Evolutionary conservation across 352 stramenopile species (phyloP), one percentile per base, ranked within the genome.

Genomic region (Globisporangium carolinianum): DNA sequence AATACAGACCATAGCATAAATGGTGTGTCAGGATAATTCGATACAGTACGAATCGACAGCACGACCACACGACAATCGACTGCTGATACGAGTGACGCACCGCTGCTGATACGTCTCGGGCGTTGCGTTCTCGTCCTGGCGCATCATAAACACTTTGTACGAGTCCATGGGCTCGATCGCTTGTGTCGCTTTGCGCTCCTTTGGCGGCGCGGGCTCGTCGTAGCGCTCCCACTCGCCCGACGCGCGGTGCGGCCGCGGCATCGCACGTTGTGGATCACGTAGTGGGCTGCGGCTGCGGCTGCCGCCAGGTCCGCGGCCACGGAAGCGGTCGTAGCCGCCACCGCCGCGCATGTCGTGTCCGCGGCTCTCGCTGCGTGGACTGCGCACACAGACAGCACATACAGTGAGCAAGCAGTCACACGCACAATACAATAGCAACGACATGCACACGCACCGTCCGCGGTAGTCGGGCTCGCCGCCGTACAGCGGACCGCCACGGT

Each of bases 81-180:
- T 32, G 24, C 24, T 49, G 24, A 11, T 10, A 46, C 6, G 38
- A 45, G 0, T 39, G 55, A 54, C 55, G 11, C 10, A 60, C 41
- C 83, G 79, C 51, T 94, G 81, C 61, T 91, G 79, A 51, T 91
- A 94, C 24, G 83, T 86, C 67, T 94, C 83, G 6, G 83, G 83
- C 3, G 81, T 78, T 51, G 69, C 69, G 57, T 91, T 85, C 60
- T 94, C 83, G 51, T 86, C 83, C 66, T 94, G 83, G 9, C 78
- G 81, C 83, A 94, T 94, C 81, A 94, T 94, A 60, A 89, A 94
- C 12, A 88, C 76, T 58, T 94, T 94, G 70, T 94, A 94, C 45
- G 83, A 87, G 53, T 88, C 75, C 62, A 94, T 72, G 4, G 82
- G 77, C 58, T 94, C 83, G 10, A 84, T 83, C 24, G 69, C 56